These are phyloP conservation scores for Myriangium duriaei DNA, from an alignment of 2,329 filamentous ascomycete species.

Conservation along the genomic window DNA sequence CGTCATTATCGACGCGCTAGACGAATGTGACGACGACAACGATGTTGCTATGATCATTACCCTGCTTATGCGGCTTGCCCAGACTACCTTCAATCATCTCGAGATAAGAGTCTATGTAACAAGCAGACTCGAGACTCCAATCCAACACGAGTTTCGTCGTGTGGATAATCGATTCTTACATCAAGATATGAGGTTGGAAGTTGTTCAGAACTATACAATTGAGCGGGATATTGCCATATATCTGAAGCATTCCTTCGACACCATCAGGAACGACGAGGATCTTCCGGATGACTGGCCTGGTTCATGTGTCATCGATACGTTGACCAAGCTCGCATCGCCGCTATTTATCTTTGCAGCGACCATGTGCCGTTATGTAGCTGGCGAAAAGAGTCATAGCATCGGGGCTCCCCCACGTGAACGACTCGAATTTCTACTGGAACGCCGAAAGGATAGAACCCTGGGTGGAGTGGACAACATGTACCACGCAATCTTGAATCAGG, in stretches of 20 bases:
- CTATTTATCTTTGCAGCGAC: conserved; percentile 28
- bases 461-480: background rate
- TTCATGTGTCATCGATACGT: conserved; percentile 13
- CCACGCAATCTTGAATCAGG: background rate
- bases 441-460: background rate
- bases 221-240: conserved; percentile 27
- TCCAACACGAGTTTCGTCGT: conserved; percentile 26
- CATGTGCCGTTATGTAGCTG: too few relatives aligned
- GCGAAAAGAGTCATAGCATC: too few relatives aligned
- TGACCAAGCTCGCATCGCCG: conserved; percentile 22
- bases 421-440: background rate
- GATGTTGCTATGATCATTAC: conserved; percentile 20
- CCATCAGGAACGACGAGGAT: conserved; percentile 10
- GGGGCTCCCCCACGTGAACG: background rate
- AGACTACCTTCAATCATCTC: too few relatives aligned
- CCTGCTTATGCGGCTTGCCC: conserved; percentile 16
- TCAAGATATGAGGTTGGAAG: conserved; percentile 26
- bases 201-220: conserved; percentile 21
- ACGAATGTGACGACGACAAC: conserved; percentile 15
- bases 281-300: conserved; percentile 20
- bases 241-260: conserved; percentile 20
- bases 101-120: conserved; percentile 29
- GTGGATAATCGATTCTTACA: conserved; percentile 18
- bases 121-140: conserved; percentile 30
- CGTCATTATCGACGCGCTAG: background rate